Evolutionary conservation across 164 flowering plant genomes (phyloP).

Genomic region (Chloranthus sessilifolius): DNA sequence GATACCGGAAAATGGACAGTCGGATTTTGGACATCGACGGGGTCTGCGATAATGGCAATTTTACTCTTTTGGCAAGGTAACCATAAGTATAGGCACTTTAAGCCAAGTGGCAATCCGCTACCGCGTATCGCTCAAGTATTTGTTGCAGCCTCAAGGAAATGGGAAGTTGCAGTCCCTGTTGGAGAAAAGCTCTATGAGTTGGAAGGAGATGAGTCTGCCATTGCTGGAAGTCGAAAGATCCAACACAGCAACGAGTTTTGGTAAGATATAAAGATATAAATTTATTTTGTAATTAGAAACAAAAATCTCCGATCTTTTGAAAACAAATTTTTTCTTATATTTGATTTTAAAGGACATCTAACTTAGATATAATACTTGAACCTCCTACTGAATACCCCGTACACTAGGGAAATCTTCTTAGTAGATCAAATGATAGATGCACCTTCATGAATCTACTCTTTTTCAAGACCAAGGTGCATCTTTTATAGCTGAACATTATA

Average conservation of each 20-base stretch:
- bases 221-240: conserved; percentile 75
- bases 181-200: conserved; percentile 51
- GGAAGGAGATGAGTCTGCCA: conserved; percentile 64
- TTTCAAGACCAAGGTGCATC: no score
- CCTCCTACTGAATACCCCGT: no score
- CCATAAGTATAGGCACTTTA: conserved; percentile 41
- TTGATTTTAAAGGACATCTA: no score
- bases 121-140: conserved; percentile 79
- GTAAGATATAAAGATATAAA: conserved; percentile 26
- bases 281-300: no score
- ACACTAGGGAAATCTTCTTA: no score
- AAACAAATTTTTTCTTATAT: no score
- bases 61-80: conserved; percentile 38
- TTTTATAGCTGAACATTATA: no score
- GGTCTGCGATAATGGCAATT: conserved; percentile 54
- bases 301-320: no score
- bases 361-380: no score
- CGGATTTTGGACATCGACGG: conserved; percentile 60
- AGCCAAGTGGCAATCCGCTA: conserved; percentile 74
- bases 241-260: conserved; percentile 49
- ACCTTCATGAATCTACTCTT: no score
- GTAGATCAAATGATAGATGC: no score
- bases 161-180: conserved; percentile 27
- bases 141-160: conserved; percentile 50
- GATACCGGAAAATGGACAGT: conserved; percentile 68